Percentiles rank a stretch among this genome's conserved stretches.
phyloP scores from a whole-genome alignment of 345 rosid genomes.

The Citrus glauca region DNA sequence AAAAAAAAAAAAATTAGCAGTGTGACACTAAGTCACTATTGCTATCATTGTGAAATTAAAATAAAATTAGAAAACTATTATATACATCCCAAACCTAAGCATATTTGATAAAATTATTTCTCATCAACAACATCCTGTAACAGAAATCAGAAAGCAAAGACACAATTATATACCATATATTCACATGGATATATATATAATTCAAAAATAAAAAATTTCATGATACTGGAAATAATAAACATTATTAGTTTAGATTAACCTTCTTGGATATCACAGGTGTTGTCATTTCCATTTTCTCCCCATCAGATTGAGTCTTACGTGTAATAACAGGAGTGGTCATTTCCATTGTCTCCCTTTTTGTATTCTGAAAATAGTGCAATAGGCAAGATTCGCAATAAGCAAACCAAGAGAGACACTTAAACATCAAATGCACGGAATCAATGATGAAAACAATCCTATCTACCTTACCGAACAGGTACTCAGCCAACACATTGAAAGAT shows the following conservation, averaged over 20 bases:
- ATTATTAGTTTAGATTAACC: conserved; percentile 34
- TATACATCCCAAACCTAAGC: not conserved
- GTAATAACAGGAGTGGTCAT: conserved; percentile 93
- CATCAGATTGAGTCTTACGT: conserved; percentile 52
- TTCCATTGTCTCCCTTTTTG: conserved; percentile 61
- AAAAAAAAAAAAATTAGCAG: no score
- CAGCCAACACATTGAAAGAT: conserved; percentile 83
- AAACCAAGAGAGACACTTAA: not conserved
- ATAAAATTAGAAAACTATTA: not conserved
- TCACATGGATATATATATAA: no score
- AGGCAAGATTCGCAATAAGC: conserved; percentile 3
- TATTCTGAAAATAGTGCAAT: conserved; percentile 44
- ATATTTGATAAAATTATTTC: not conserved
- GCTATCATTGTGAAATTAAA: not conserved
- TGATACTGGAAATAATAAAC: not conserved
- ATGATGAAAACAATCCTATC: conserved; percentile 5
- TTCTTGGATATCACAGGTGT: conserved; percentile 78
- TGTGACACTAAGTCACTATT: not conserved
- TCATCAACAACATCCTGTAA: not conserved
- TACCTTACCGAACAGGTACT: conserved; percentile 97
- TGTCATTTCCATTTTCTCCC: conserved; percentile 90
- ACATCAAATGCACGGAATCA: not conserved
- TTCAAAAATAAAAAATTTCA: not conserved
- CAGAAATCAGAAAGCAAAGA: not conserved
- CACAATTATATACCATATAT: no score